Base-by-base conservation (phyloP, 2,329 filamentous ascomycete species). In the Hypoxylon sp. region DNA sequence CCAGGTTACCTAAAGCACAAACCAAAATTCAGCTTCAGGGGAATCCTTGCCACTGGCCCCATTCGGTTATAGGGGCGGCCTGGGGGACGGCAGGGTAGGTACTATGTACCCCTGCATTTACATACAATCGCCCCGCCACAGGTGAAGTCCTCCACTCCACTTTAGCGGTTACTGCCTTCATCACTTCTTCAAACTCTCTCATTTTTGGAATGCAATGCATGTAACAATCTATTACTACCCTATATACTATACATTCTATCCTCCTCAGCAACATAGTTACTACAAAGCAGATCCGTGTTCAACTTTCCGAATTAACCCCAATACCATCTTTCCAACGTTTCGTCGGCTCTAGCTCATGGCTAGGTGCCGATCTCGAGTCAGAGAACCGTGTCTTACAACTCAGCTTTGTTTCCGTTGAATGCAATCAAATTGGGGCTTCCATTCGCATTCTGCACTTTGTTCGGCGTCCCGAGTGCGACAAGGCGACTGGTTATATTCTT, bases 391-490 rank as follows among this genome's bases (percentile, higher is more conserved):
- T 24, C 28, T 14, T 61, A 64, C 9, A 71, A 38, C 20, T 67
- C 66, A 12, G 56, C 63, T 44, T 50, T 60, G 24, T 71, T 70
- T n/a, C 73, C 73, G 56, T 75, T 75, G 64, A 72, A 75, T 4
- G 70, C 71, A 36, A 75, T 73, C 32, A 70, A 16, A 45, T 75
- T 74, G 8, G 70, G 66, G 18, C 68, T 73, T n/a, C 70, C 68
- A 0, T 66, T 69, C 2, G 62, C 38, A 32, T 71, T 65, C 51
- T 64, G 38, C n/a, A 75, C 71, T 64, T 64, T 68, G 30, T 62
- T 61, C 3, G 20, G 54, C 4, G 72, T 74, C 4, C 59, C 72
- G 6, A 75, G 61, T 48, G 69, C 52, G 5, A 50, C 22, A 8
- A 75, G 52, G 5, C 67, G 67, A 11, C 45, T 53, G n/a, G 51